Conservation (phyloP, 169 alveolate species). For the Plasmodium gallinaceum region DNA sequence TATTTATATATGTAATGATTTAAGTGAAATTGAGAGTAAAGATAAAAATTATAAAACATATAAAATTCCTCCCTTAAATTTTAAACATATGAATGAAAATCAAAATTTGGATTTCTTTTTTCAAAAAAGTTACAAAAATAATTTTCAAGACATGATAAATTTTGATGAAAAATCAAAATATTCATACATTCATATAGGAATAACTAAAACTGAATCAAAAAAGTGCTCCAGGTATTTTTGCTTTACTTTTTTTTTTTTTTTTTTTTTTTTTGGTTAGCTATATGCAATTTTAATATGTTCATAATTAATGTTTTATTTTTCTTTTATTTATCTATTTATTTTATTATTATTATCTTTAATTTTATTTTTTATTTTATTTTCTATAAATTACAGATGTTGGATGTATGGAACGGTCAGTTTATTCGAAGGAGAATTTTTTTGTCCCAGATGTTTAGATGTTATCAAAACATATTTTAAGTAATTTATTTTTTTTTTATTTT, state of each 20-base stretch:
- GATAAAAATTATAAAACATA: constrained; percentile 53
- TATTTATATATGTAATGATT: constrained; percentile 31
- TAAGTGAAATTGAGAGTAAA: constrained; percentile 8
- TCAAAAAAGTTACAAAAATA: constrained; percentile 2
- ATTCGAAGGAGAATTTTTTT: constrained; percentile 51
- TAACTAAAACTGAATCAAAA: constrained; percentile 11
- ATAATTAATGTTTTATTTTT: not conserved
- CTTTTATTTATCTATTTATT: not conserved
- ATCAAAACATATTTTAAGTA: constrained; percentile 25
- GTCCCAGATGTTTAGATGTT: constrained; percentile 61
- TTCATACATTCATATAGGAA: constrained; percentile 48
- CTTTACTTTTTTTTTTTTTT: not conserved
- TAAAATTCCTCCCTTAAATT: constrained; percentile 24
- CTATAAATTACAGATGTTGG: constrained; percentile 50
- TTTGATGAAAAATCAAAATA: constrained; percentile 12
- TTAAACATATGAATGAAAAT: not conserved
- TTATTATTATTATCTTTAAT: not conserved
- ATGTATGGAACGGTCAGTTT: constrained; percentile 59
- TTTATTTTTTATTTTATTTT: constrained; percentile 1
- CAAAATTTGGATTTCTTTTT: constrained; percentile 22
- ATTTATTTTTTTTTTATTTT: not conserved
- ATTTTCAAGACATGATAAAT: constrained; percentile 11
- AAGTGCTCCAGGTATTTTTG: constrained; percentile 52
- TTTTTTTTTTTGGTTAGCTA: not conserved
- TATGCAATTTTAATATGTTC: not conserved